Conservation (phyloP, 495 filamentous ascomycete species). For the Viridothelium virens region DNA sequence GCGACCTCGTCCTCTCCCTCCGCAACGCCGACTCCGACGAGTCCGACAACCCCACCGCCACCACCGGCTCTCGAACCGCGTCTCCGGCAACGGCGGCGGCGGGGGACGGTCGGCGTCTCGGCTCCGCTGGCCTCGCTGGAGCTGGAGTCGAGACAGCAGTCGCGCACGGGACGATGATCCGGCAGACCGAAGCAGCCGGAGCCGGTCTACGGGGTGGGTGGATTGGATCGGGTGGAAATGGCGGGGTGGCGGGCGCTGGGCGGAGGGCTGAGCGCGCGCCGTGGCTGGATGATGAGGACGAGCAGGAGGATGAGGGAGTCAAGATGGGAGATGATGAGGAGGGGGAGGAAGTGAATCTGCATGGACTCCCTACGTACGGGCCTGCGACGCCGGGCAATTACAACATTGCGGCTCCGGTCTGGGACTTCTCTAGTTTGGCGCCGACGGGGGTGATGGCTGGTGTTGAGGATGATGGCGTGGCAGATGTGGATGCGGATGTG, state of each 20-base stretch:
- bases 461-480: not conserved
- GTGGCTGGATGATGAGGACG: not conserved
- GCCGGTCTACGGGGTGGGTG: not conserved
- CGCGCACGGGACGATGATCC: not conserved
- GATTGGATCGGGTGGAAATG: constrained; percentile 1
- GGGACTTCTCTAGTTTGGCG: not conserved
- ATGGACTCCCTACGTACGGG: not conserved
- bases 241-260: not conserved
- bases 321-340: not conserved
- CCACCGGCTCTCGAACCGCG: constrained; percentile 34
- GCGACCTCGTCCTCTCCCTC: constrained; percentile 56
- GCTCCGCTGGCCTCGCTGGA: constrained; percentile 45
- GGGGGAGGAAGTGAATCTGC: not conserved
- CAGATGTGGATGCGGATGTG: not conserved
- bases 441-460: not conserved
- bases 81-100: constrained; percentile 37
- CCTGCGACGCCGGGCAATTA: not conserved
- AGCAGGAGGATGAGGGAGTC: constrained; percentile 2
- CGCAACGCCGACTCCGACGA: constrained; percentile 35
- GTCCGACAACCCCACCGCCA: constrained; percentile 39
- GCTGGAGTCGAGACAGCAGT: not conserved
- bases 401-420: not conserved
- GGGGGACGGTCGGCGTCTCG: constrained; percentile 83
- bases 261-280: not conserved
- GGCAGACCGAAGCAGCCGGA: constrained; percentile 29